phyloP scores from a whole-genome alignment of 768 basidiomycete genomes.

The Paxillus ammoniavirescens region DNA sequence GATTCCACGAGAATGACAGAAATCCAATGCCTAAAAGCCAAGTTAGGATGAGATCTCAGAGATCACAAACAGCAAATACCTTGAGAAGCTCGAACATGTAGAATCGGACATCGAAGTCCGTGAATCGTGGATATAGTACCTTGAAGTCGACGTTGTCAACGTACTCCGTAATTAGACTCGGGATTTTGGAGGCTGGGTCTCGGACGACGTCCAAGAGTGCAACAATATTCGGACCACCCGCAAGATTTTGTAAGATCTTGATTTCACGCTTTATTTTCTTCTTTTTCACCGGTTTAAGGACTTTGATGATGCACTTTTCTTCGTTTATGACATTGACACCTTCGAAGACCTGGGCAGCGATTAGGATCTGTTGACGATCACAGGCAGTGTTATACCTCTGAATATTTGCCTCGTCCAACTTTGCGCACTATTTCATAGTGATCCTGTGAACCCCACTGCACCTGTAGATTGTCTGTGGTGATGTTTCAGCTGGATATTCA shows the following conservation, averaged over 20 bases:
- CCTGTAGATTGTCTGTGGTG: slow-evolving; percentile 82
- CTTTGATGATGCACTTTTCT: slow-evolving; percentile 97
- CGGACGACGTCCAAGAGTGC: slow-evolving; percentile 93
- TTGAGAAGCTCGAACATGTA: slow-evolving; percentile 98
- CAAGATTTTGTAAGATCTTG: slow-evolving; percentile 95
- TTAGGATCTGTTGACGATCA: slow-evolving; percentile 13
- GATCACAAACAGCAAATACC: slow-evolving; percentile 37
- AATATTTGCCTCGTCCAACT: slow-evolving; percentile 94
- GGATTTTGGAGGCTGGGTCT: slow-evolving; percentile 95
- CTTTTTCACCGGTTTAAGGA: slow-evolving; percentile 98
- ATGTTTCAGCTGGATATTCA: slow-evolving; percentile 13
- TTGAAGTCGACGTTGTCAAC: slow-evolving; percentile 99
- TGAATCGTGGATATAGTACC: slow-evolving; percentile 91
- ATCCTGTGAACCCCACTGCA: slow-evolving; percentile 97
- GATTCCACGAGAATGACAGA: slow-evolving; percentile 97
- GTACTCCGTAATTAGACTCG: slow-evolving; percentile 95
- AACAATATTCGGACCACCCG: slow-evolving; percentile 94
- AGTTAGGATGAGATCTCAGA: not conserved
- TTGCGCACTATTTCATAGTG: slow-evolving; percentile 98
- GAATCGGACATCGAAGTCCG: slow-evolving; percentile 92
- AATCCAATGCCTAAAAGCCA: slow-evolving; percentile 77
- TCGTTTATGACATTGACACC: slow-evolving; percentile 89
- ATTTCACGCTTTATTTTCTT: slow-evolving; percentile 99
- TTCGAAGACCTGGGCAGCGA: slow-evolving; percentile 72
- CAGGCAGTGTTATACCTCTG: slow-evolving; percentile 58